Percentiles rank a stretch among this genome's conserved stretches.
Evolutionary conservation across 176 grass and related monocot genomes (phyloP).

Genomic region (Musa schizocarpa): DNA sequence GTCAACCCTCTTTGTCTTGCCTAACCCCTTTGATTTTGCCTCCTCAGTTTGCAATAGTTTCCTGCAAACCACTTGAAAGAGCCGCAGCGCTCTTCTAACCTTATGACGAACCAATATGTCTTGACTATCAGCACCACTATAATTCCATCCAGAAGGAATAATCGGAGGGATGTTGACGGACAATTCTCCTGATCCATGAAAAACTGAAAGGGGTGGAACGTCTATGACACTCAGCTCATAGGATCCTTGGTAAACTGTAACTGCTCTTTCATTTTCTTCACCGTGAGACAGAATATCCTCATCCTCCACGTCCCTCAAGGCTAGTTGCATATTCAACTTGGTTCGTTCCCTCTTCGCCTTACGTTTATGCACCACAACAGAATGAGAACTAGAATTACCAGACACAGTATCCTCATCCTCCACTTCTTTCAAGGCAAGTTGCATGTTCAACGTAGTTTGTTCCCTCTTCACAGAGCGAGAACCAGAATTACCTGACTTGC

Average conservation of each 20-base stretch:
- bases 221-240: conserved; percentile 3
- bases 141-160: conserved; percentile 10
- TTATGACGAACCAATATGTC: conserved; percentile 28
- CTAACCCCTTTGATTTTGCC: conserved; percentile 12
- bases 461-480: conserved; percentile 21
- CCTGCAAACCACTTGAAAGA: conserved; percentile 44
- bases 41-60: conserved; percentile 34
- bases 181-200: conserved; percentile 26
- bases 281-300: conserved; percentile 15
- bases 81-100: conserved; percentile 32
- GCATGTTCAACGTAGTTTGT: background rate
- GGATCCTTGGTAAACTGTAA: conserved; percentile 21
- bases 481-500: conserved; percentile 16
- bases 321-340: background rate
- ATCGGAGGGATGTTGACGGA: conserved; percentile 18
- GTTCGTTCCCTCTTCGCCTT: conserved; percentile 25
- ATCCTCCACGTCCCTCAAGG: conserved; percentile 19
- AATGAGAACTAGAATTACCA: background rate
- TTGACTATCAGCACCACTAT: conserved; percentile 6
- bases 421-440: background rate
- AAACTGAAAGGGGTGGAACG: background rate
- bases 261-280: conserved; percentile 25
- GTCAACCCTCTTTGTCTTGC: conserved; percentile 35
- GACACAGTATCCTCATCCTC: background rate
- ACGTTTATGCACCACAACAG: conserved; percentile 8